Evolutionary conservation across 495 filamentous ascomycete species (phyloP), one percentile per base, ranked within the genome.

Genomic region (Echria macrotheca): DNA sequence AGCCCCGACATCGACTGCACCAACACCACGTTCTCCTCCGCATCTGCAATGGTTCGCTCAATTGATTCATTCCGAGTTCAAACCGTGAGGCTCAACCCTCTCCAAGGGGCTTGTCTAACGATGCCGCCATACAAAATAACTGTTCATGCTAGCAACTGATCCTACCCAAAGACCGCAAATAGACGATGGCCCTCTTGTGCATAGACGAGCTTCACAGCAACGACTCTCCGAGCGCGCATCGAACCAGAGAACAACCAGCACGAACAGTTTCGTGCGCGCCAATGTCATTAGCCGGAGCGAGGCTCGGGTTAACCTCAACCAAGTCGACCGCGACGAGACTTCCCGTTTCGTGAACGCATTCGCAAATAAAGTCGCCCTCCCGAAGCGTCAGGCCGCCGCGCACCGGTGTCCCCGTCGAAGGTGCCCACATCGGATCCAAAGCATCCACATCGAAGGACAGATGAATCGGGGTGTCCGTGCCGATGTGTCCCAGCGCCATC

Each of bases 391-490:
- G 65, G 0, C 93, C 93, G n/a, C 93, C 93, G 58, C 94, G 77
- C 21, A 99, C 93, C 0, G 93, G 89, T 9, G 93, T 99, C 14
- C 93, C 93, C 0, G 93, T 99, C 67, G 86, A 91, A 10, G 93
- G 94, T 12, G 94, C 94, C 84, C 88, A 91, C 75, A 90, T 83
- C 10, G 93, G 93, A 66, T 99, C 93, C 52, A 99, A 72, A 29
- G 91, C 93, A 65, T 99, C 93, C 50, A 99, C 89, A 63, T 99
- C 93, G 61, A 99, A 97, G 17, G 87, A 94, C 25, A 99, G 77
- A 67, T 99, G 94, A 49, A 97, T 95, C 11, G 93, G 93, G 0
- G 90, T 95, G 61, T 95, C 93, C 54, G 76, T 83, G 31, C 91
- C 91, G 47, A 98, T 91, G 69, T 96, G 89, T 32, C 84, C 91